These are phyloP conservation scores for Murraya koenigii DNA, from an alignment of 345 rosid genomes.

Conservation along the genomic window DNA sequence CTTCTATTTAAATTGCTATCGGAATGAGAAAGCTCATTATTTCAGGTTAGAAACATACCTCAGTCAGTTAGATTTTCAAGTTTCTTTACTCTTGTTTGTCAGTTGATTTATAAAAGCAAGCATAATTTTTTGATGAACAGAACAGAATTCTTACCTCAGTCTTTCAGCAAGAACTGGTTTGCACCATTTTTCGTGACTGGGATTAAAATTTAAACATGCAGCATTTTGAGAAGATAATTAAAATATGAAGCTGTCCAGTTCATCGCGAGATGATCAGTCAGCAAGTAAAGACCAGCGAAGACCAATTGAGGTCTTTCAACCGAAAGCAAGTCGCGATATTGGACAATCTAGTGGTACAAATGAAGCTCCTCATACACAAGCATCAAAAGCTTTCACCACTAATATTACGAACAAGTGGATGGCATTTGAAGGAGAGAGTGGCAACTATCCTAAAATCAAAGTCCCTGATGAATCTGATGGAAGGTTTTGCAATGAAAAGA, in stretches of 20 bases:
- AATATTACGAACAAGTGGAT: conserved; percentile 52
- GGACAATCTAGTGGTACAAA: neutral
- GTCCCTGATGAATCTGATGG: conserved; percentile 10
- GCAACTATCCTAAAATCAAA: conserved; percentile 1
- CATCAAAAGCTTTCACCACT: conserved; percentile 7
- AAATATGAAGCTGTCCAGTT: neutral
- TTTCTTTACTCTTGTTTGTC: neutral
- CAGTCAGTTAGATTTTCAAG: neutral
- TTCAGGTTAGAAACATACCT: neutral
- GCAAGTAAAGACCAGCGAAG: conserved; percentile 14
- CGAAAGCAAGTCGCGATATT: conserved; percentile 17
- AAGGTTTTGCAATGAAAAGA: neutral
- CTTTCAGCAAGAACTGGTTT: neutral
- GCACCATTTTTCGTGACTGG: neutral
- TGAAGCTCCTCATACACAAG: conserved; percentile 10
- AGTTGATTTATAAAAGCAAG: neutral
- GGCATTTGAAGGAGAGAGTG: conserved; percentile 49
- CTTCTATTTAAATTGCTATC: neutral
- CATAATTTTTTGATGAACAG: neutral
- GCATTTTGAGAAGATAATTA: neutral
- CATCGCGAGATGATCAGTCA: conserved; percentile 3
- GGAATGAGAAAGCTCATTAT: neutral
- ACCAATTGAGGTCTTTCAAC: conserved; percentile 36
- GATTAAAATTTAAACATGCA: neutral
- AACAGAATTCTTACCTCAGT: neutral